Conservation (phyloP, 768 basidiomycete species). For the Pholiota microspora region DNA sequence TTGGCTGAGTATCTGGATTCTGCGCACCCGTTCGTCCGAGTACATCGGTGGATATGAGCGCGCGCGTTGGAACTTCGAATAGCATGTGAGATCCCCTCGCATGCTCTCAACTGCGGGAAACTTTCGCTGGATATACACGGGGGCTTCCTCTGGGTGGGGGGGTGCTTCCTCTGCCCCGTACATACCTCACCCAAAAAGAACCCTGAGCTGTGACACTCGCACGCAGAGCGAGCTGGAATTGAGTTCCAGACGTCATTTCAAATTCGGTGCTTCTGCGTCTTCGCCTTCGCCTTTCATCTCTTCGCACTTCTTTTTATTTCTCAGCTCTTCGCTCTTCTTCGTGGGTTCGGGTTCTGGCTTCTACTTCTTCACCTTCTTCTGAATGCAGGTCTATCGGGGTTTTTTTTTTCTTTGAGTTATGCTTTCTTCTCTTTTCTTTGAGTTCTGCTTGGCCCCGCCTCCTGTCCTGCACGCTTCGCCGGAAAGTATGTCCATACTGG, state of each 20-base stretch:
- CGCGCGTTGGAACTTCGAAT: too few species aligned
- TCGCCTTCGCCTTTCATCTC: background rate
- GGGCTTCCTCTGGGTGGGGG: constrained; percentile 15
- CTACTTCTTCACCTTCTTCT: too few species aligned
- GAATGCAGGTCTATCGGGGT: too few species aligned
- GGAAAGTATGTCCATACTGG: background rate
- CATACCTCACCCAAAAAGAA: background rate
- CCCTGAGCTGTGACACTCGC: background rate
- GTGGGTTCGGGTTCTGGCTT: background rate
- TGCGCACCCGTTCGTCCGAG: background rate
- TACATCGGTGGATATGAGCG: background rate
- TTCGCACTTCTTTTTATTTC: background rate
- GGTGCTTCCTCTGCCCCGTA: constrained; percentile 4
- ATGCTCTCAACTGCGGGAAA: constrained; percentile 7
- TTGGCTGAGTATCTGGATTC: too few species aligned
- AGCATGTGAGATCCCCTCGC: constrained; percentile 9
- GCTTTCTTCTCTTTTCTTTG: background rate
- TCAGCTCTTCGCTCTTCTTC: background rate
- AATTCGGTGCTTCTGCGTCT: background rate
- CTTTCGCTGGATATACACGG: too few species aligned
- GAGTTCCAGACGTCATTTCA: background rate
- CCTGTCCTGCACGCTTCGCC: constrained; percentile 2
- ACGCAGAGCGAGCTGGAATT: background rate
- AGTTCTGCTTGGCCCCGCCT: background rate
- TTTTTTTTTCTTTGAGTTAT: background rate